phyloP scores from a whole-genome alignment of 2,329 filamentous ascomycete species.

The Stagonosporopsis tanaceti region DNA sequence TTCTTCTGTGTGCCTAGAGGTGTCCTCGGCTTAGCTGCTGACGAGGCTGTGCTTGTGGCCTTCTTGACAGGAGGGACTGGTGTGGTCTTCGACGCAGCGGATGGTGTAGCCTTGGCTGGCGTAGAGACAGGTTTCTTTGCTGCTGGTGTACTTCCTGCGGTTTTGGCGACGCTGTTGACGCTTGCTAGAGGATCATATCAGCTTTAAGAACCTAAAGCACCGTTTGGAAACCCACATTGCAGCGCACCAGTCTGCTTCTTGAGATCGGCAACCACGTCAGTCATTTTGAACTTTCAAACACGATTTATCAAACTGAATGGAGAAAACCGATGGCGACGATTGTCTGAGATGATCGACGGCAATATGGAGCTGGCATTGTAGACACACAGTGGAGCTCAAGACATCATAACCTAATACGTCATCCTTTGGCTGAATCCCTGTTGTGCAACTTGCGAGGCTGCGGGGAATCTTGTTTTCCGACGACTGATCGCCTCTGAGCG shows the following conservation, averaged over 20 bases:
- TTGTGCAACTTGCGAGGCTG: slow-evolving; percentile 18
- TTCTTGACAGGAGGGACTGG: slow-evolving; percentile 26
- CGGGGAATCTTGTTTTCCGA: slow-evolving; percentile 24
- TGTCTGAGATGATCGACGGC: neutral
- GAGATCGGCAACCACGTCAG: slow-evolving; percentile 46
- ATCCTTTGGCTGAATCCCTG: slow-evolving; percentile 18
- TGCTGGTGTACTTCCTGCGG: slow-evolving; percentile 31
- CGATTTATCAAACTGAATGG: neutral
- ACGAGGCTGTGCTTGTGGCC: slow-evolving; percentile 16
- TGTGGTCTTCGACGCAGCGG: slow-evolving; percentile 25
- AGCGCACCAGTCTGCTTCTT: slow-evolving; percentile 54
- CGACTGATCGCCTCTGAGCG: slow-evolving; percentile 14
- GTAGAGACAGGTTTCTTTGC: slow-evolving; percentile 38
- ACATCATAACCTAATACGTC: slow-evolving; percentile 21
- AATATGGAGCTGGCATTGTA: slow-evolving; percentile 1
- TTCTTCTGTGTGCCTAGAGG: slow-evolving; percentile 36
- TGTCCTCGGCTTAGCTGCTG: slow-evolving; percentile 27
- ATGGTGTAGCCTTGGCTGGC: slow-evolving; percentile 25
- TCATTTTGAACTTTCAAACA: slow-evolving; percentile 31
- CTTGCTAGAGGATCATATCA: slow-evolving; percentile 32
- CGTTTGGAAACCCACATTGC: slow-evolving; percentile 44
- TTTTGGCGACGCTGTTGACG: slow-evolving; percentile 40
- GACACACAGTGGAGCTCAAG: slow-evolving; percentile 12
- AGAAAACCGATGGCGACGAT: neutral
- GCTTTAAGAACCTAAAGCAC: neutral